phyloP scores from a whole-genome alignment of 768 basidiomycete species.

The Pulveroboletus ravenelii region DNA sequence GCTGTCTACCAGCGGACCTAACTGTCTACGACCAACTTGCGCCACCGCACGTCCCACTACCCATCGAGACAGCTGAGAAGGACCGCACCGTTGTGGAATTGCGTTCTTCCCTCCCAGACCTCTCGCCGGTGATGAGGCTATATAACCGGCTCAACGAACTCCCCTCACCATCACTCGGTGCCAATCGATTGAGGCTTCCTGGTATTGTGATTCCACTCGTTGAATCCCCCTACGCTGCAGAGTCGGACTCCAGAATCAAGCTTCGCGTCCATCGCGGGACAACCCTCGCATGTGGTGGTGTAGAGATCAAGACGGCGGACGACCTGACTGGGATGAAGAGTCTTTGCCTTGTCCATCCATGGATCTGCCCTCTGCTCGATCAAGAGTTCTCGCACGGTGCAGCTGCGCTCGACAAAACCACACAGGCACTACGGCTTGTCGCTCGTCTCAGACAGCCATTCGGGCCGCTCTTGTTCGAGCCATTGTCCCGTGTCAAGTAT shows the following conservation, averaged over 20 bases:
- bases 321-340: neutral
- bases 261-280: neutral
- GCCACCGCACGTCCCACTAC: neutral
- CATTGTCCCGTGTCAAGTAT: neutral
- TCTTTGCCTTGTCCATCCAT: slow-evolving; percentile 5
- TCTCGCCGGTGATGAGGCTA: neutral
- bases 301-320: neutral
- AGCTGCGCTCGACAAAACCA: neutral
- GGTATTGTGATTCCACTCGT: neutral
- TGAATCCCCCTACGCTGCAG: too few species aligned
- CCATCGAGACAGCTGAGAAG: neutral
- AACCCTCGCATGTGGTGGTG: neutral
- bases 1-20: neutral
- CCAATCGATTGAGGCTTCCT: neutral
- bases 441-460: neutral
- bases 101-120: neutral
- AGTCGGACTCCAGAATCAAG: too few species aligned
- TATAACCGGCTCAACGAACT: neutral
- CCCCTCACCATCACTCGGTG: neutral
- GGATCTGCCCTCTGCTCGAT: slow-evolving; percentile 8
- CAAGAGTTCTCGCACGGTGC: neutral
- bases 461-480: neutral
- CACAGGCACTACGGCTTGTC: neutral
- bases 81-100: neutral
- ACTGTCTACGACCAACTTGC: neutral